These are phyloP conservation scores for Lentithecium fluviatile DNA, from an alignment of 495 filamentous ascomycete genomes.

Conservation along the genomic window DNA sequence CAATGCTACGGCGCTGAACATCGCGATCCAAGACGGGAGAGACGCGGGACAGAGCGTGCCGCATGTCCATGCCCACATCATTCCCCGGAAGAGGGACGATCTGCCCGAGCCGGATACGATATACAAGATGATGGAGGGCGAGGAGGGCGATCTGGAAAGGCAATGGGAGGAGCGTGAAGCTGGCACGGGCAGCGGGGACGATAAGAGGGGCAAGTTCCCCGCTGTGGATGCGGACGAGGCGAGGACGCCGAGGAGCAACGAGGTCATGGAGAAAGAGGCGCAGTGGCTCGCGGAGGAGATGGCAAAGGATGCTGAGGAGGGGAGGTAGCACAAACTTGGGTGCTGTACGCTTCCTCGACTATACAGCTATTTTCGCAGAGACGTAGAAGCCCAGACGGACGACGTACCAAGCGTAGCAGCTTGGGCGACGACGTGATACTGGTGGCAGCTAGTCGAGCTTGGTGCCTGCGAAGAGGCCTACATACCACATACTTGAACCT, in stretches of 20 bases:
- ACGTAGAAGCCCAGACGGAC: too few species aligned
- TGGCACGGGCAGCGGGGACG: slow-evolving; percentile 32
- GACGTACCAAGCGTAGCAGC: too few species aligned
- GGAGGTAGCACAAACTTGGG: neutral
- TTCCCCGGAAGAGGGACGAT: slow-evolving; percentile 67
- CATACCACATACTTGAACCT: too few species aligned
- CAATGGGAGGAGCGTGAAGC: slow-evolving; percentile 40
- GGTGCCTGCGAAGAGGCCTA: too few species aligned
- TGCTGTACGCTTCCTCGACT: too few species aligned
- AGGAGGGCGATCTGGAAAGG: slow-evolving; percentile 78
- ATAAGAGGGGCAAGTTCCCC: slow-evolving; percentile 49
- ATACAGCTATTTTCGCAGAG: too few species aligned
- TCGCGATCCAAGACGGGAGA: slow-evolving; percentile 86
- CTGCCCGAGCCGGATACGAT: slow-evolving; percentile 60
- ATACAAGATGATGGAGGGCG: slow-evolving; percentile 78
- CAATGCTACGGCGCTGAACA: slow-evolving; percentile 63
- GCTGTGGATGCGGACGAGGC: slow-evolving; percentile 62
- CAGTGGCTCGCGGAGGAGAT: slow-evolving; percentile 60
- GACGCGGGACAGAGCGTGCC: slow-evolving; percentile 87
- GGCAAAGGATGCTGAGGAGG: slow-evolving; percentile 39
- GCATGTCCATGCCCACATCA: slow-evolving; percentile 92
- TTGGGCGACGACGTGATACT: too few species aligned
- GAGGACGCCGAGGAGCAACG: slow-evolving; percentile 64
- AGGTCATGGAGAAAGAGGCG: slow-evolving; percentile 82
- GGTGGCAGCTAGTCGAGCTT: too few species aligned